Evolutionary conservation across 169 alveolate species (phyloP).

Genomic region (Plasmodium malariae): DNA sequence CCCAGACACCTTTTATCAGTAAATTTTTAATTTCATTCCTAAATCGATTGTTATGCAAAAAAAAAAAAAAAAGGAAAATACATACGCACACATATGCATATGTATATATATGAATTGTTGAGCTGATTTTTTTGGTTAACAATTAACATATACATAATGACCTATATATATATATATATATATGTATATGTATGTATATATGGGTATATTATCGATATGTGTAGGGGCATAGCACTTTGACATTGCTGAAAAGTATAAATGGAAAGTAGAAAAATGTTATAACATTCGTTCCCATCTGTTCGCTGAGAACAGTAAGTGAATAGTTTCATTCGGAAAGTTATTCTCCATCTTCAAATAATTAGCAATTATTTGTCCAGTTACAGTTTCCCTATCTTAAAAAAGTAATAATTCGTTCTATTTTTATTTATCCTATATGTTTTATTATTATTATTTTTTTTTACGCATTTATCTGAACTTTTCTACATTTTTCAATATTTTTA

Average conservation of each 20-base stretch:
- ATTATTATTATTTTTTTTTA: neutral
- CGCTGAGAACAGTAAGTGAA: slow-evolving; percentile 95
- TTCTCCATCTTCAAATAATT: slow-evolving; percentile 86
- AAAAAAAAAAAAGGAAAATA: neutral
- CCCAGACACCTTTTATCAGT: slow-evolving; percentile 88
- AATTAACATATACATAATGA: too few relatives aligned
- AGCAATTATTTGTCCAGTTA: slow-evolving; percentile 89
- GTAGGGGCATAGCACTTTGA: neutral
- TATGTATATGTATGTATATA: neutral
- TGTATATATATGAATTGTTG: neutral
- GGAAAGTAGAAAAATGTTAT: neutral
- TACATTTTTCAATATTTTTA: neutral
- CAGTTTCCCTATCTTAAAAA: slow-evolving; percentile 86
- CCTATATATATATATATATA: neutral
- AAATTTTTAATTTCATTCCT: slow-evolving; percentile 84
- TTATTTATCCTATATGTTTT: neutral
- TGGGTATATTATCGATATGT: neutral
- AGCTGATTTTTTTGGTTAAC: too few relatives aligned
- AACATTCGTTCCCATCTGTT: slow-evolving; percentile 95
- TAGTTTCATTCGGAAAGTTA: slow-evolving; percentile 88
- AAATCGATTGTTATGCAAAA: neutral
- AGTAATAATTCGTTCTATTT: neutral
- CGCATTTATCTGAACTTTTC: too few relatives aligned
- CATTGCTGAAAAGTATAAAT: neutral
- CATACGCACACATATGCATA: neutral